Base-by-base conservation (phyloP, 306 rosid genomes). In the Vigna nakashimae region DNA sequence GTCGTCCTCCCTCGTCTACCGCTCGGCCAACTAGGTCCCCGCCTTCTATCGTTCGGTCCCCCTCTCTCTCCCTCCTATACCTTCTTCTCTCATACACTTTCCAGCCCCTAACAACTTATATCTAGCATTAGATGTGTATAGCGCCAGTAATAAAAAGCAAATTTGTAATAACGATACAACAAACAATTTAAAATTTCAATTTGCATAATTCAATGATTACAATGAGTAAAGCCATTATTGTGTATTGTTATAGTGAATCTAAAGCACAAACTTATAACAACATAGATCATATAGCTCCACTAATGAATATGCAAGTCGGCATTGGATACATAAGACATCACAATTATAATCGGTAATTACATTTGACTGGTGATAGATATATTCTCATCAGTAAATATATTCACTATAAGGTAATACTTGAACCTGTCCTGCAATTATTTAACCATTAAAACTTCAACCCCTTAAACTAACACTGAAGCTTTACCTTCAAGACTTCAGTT, bases 61-160 rank as follows among this genome's bases (percentile, higher is more conserved):
- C 22, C 22, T 20, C 22, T 20, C 22, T 20, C 22, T 20, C 22
- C 22, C 22, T 20, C 22, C 22, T 20, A 20, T 20, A 20, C 22
- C 22, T 20, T 20, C 22, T 20, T 20, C 22, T 20, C 22, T 20
- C 22, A 20, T 20, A 20, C 22, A 20, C 22, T 20, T 20, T 20
- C 22, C 22, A 20, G 1, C 22, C 22, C 22, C 22, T 20, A 20
- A 20, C 22, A 20, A 20, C 22, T 20, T 69, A 62, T 59, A 49
- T 77, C 50, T 48, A 46, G 66, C 79, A 72, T 64, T 82, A 71
- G 20, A 65, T 77, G 56, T 53, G 32, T 24, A 71, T 13, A 51
- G 57, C 3, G 24, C 48, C 56, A 22, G 53, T 30, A 67, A 71
- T 49, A 65, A 71, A 56, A 67, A 58, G 30, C 49, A 7, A 70